phyloP scores from a whole-genome alignment of 192 early-diverging fungal species.

The Coemansia sp. region DNA sequence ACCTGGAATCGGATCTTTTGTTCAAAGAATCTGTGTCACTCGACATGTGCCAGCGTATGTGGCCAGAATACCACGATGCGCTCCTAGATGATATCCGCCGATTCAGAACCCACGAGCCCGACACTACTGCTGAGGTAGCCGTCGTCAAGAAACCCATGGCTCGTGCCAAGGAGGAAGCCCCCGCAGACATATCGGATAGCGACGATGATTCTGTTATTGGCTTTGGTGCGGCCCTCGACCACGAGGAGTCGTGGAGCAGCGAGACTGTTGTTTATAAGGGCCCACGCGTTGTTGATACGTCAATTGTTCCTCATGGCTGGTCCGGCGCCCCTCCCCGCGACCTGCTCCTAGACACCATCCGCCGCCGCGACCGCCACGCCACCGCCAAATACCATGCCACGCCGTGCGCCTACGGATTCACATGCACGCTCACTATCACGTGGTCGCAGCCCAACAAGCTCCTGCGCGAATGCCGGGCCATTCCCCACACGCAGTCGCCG shows the following conservation, averaged over 20 bases:
- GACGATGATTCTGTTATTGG: not conserved
- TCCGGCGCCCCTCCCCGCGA: constrained; percentile 7
- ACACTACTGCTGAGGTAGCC: not conserved
- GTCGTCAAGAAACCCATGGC: not conserved
- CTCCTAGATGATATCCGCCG: constrained; percentile 17
- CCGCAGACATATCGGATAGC: not conserved
- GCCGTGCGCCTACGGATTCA: not conserved
- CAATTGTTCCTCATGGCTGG: constrained; percentile 12
- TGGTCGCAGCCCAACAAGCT: constrained; percentile 14
- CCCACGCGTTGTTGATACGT: not conserved
- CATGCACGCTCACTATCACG: not conserved
- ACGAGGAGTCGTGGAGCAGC: not conserved
- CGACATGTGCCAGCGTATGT: constrained; percentile 11
- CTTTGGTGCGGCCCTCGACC: not conserved
- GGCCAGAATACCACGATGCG: constrained; percentile 21
- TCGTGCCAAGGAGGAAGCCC: not conserved
- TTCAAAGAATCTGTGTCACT: constrained; percentile 2
- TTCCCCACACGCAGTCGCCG: not conserved
- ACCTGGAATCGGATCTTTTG: constrained; percentile 18
- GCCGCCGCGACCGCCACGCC: constrained; percentile 12
- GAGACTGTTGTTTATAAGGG: too few species aligned
- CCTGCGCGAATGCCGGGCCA: not conserved
- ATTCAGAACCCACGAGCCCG: not conserved
- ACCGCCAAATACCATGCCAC: not conserved
- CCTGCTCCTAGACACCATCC: not conserved